Percentiles rank a stretch among this genome's conserved stretches.
Conservation (phyloP, 805 yeast species). For the Starmera caribaea region DNA sequence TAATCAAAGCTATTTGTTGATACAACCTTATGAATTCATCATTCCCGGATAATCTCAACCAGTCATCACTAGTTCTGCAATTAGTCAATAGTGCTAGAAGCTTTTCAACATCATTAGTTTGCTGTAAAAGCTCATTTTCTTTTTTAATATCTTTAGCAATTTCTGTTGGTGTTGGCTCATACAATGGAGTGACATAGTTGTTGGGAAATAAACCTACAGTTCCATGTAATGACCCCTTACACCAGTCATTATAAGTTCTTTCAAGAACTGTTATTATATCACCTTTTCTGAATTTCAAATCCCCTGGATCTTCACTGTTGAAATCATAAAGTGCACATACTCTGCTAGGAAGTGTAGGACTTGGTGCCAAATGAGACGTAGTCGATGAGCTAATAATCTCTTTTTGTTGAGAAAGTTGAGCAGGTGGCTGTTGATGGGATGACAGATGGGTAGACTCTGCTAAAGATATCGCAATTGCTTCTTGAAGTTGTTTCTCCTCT, state of each 20-base stretch:
- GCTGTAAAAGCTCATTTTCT: conserved; percentile 45
- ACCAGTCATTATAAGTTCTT: conserved; percentile 88
- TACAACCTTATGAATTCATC: conserved; percentile 69
- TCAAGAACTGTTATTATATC: conserved; percentile 85
- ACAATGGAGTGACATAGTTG: conserved; percentile 78
- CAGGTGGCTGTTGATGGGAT: conserved; percentile 6
- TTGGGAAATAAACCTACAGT: conserved; percentile 83
- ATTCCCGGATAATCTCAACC: conserved; percentile 32
- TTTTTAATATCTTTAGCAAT: conserved; percentile 35
- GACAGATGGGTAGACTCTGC: conserved; percentile 13
- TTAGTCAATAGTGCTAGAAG: conserved; percentile 47
- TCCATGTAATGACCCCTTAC: conserved; percentile 82
- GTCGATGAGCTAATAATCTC: conserved; percentile 6
- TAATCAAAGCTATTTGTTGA: conserved; percentile 59
- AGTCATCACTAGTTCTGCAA: conserved; percentile 20
- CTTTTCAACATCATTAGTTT: conserved; percentile 55
- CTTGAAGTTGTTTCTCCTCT: conserved; percentile 76
- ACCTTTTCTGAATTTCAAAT: conserved; percentile 77
- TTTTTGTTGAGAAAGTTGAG: conserved; percentile 5
- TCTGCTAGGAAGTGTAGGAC: conserved; percentile 33
- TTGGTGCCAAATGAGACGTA: conserved; percentile 13
- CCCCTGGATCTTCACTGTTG: conserved; percentile 72
- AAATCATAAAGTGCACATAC: conserved; percentile 85
- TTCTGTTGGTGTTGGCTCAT: conserved; percentile 56
- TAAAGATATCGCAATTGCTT: conserved; percentile 66